phyloP scores from a whole-genome alignment of 2,329 filamentous ascomycete species.

The Zasmidium cellare region DNA sequence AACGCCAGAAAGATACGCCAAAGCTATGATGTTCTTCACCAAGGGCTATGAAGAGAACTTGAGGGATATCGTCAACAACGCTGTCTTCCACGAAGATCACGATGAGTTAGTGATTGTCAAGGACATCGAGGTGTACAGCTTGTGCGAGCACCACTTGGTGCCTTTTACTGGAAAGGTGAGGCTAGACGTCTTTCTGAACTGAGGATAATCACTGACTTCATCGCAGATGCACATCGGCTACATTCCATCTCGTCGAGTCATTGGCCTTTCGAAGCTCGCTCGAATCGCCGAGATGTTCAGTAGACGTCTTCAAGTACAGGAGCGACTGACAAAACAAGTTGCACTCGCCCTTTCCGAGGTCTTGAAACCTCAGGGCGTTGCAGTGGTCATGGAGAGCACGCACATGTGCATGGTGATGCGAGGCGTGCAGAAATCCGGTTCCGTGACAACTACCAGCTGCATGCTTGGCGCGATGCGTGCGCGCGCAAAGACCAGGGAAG shows the following conservation, averaged over 20 bases:
- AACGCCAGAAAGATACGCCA: conserved; percentile 83
- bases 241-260: conserved; percentile 86
- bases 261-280: conserved; percentile 92
- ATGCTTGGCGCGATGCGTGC: conserved; percentile 95
- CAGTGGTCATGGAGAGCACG: conserved; percentile 94
- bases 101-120: conserved; percentile 98
- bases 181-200: neutral
- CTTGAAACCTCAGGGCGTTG: conserved; percentile 89
- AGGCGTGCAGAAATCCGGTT: conserved; percentile 88
- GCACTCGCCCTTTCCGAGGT: conserved; percentile 92
- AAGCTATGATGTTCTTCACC: conserved; percentile 93
- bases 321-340: conserved; percentile 93
- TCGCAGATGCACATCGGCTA: conserved; percentile 98
- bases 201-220: conserved; percentile 6
- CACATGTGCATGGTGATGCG: conserved; percentile 99
- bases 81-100: conserved; percentile 94
- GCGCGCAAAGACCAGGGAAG: conserved; percentile 89
- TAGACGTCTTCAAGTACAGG: conserved; percentile 90
- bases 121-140: conserved; percentile 90
- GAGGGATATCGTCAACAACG: conserved; percentile 84
- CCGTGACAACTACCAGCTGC: conserved; percentile 90
- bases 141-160: conserved; percentile 97
- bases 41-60: conserved; percentile 97
- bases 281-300: conserved; percentile 97
- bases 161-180: conserved; percentile 90